These are phyloP conservation scores for Sphagnum fallax DNA, from an alignment of 228 moss, liverwort and hornwort genomes.

Conservation along the genomic window DNA sequence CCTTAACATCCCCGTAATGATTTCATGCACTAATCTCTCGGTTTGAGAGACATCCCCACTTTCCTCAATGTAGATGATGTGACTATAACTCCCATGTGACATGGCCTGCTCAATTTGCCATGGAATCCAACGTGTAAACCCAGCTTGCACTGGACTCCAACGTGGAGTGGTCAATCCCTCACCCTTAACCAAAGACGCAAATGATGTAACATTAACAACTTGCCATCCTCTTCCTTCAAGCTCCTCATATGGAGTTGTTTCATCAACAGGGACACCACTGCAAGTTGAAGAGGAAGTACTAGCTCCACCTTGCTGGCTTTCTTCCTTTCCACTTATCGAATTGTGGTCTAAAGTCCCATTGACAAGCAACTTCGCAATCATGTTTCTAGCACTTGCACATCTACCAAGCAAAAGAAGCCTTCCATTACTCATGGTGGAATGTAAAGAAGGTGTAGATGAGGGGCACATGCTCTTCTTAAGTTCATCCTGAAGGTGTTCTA, in stretches of 20 bases:
- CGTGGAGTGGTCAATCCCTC: no score
- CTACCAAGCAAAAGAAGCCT: slow-evolving; percentile 3
- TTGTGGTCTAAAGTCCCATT: not conserved
- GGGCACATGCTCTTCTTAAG: not conserved
- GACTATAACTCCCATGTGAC: not conserved
- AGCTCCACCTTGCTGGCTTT: no score
- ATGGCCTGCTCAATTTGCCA: no score
- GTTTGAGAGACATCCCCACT: no score
- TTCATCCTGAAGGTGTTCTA: not conserved
- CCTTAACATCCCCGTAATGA: no score
- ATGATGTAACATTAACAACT: not conserved
- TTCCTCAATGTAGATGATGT: not conserved
- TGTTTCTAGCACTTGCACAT: not conserved
- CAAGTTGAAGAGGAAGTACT: not conserved
- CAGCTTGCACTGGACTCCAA: no score
- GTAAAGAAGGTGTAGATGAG: not conserved
- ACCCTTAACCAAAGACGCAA: no score
- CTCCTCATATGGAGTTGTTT: not conserved
- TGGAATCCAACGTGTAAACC: no score
- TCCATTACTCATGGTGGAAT: not conserved
- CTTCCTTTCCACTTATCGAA: not conserved
- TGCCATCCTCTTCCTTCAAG: not conserved
- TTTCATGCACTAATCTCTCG: no score
- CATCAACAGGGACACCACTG: not conserved
- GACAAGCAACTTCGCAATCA: not conserved